These are phyloP conservation scores for Diaporthe vexans DNA, from an alignment of 2,329 filamentous ascomycete genomes.

Conservation along the genomic window DNA sequence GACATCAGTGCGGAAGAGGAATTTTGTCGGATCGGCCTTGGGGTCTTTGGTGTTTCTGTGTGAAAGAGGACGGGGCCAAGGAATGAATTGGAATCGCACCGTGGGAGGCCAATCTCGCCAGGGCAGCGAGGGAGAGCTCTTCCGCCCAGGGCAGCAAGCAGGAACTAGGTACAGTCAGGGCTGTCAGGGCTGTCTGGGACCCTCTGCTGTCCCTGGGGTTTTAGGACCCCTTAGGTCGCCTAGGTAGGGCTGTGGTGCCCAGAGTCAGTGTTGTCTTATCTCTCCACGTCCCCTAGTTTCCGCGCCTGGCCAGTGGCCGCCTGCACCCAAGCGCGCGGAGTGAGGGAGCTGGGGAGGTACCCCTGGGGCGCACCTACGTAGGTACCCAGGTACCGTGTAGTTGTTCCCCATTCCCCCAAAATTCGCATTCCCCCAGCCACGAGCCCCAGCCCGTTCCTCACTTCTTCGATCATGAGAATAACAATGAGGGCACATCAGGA, in stretches of 20 bases:
- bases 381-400: not conserved
- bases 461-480: slow-evolving; percentile 30
- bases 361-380: too few relatives aligned
- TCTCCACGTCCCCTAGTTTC: slow-evolving; percentile 25
- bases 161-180: too few relatives aligned
- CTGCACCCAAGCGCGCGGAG: not conserved
- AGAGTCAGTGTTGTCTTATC: slow-evolving; percentile 20
- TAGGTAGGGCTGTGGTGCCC: slow-evolving; percentile 20
- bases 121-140: slow-evolving; percentile 15
- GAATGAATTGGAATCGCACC: not conserved
- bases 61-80: not conserved
- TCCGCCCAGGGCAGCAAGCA: not conserved
- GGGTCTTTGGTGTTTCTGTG: not conserved
- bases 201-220: not conserved
- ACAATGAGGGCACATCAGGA: slow-evolving; percentile 28
- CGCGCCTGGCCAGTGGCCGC: slow-evolving; percentile 4
- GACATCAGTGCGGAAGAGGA: slow-evolving; percentile 32
- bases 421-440: slow-evolving; percentile 21
- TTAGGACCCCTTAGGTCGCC: not conserved
- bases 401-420: slow-evolving; percentile 6
- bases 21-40: slow-evolving; percentile 8
- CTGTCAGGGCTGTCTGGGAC: not conserved
- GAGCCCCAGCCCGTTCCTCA: slow-evolving; percentile 18
- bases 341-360: not conserved
- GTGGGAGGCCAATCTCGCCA: not conserved